phyloP scores from a whole-genome alignment of 257 asterid species.

The Buddleja alternifolia region DNA sequence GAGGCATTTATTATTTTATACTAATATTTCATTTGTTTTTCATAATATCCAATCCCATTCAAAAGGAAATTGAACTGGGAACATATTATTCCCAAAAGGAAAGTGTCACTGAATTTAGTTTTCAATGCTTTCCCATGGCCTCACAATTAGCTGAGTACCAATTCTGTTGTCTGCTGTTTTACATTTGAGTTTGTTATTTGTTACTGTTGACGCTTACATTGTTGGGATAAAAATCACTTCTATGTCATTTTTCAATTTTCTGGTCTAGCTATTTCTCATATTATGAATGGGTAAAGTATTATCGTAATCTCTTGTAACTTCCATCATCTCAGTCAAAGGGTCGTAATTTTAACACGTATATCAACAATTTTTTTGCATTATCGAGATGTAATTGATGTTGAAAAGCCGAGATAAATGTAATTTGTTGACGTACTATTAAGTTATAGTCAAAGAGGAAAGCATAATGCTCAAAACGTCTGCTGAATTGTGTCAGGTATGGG shows the following conservation, averaged over 20 bases:
- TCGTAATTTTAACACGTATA: too few relatives aligned
- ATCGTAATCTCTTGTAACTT: constrained; percentile 18
- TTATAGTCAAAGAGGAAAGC: too few relatives aligned
- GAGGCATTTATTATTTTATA: background rate
- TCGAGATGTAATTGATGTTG: too few relatives aligned
- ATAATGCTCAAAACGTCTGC: constrained; percentile 6
- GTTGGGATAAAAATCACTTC: too few relatives aligned
- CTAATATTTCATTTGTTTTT: background rate
- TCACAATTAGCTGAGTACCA: too few relatives aligned
- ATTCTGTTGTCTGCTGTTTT: too few relatives aligned
- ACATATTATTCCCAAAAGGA: background rate
- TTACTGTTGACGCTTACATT: constrained; percentile 2
- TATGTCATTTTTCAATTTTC: too few relatives aligned
- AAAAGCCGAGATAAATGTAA: background rate
- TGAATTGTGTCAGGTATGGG: constrained; percentile 74
- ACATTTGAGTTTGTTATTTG: constrained; percentile 4
- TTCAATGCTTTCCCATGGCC: background rate
- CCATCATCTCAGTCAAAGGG: background rate
- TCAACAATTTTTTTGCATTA: too few relatives aligned
- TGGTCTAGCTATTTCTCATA: constrained; percentile 10
- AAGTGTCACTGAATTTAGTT: constrained; percentile 3
- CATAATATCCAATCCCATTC: background rate
- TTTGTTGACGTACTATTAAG: constrained; percentile 2
- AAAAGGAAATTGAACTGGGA: background rate
- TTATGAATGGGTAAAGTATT: background rate